Conservation (phyloP, 345 rosid species). For the Trapa bicornis region DNA sequence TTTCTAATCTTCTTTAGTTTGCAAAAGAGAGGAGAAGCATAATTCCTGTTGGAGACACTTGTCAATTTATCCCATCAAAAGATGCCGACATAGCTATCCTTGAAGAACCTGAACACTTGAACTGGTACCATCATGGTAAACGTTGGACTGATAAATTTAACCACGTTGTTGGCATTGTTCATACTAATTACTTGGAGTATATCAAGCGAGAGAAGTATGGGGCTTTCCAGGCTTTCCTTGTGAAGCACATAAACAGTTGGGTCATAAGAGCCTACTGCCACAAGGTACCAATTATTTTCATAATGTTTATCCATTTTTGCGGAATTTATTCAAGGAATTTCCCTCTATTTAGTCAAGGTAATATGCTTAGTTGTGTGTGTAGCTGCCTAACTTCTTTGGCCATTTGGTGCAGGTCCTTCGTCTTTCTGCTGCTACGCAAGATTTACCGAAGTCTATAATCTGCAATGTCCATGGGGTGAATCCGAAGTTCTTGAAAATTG, state of each 20-base stretch:
- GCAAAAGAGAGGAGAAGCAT: constrained; percentile 88
- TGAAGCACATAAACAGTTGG: constrained; percentile 85
- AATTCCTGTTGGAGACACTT: constrained; percentile 92
- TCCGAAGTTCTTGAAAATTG: constrained; percentile 84
- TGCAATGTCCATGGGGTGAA: constrained; percentile 98
- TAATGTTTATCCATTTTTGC: background rate
- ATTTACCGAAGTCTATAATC: constrained; percentile 72
- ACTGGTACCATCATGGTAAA: constrained; percentile 95
- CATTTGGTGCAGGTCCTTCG: constrained; percentile 64
- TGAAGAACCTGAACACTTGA: constrained; percentile 95
- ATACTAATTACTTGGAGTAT: constrained; percentile 96
- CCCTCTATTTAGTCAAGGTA: background rate
- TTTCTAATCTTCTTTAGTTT: constrained; percentile 32
- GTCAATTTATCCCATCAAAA: constrained; percentile 71
- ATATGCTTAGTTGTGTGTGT: background rate
- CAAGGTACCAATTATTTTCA: constrained; percentile 31
- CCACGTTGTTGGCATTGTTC: constrained; percentile 92
- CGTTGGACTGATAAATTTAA: constrained; percentile 97
- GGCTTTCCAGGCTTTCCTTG: constrained; percentile 85
- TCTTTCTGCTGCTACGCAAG: constrained; percentile 93
- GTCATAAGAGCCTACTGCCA: constrained; percentile 84
- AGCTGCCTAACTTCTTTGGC: background rate
- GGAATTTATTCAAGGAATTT: background rate
- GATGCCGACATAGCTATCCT: constrained; percentile 91
- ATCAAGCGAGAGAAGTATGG: constrained; percentile 96